These are phyloP conservation scores for Pleurotus sapidus DNA, from an alignment of 768 basidiomycete species.

Conservation along the genomic window DNA sequence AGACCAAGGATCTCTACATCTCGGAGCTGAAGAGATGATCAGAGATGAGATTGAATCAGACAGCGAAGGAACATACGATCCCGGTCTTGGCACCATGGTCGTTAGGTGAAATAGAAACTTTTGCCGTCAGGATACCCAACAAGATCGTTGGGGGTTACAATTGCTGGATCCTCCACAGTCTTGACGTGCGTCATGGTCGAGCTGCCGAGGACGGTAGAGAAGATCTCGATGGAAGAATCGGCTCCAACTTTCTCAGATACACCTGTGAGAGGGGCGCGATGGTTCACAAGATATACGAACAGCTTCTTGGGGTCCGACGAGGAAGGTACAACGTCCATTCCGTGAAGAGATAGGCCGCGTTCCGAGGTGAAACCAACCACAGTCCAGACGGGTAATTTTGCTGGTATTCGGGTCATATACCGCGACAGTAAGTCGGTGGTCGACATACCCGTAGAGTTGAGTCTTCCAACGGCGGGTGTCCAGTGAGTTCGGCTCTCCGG, in stretches of 20 bases:
- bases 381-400: constrained; percentile 28
- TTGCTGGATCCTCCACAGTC: constrained; percentile 50
- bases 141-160: constrained; percentile 70
- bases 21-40: constrained; percentile 11
- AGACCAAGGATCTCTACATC: constrained; percentile 25
- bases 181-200: constrained; percentile 46
- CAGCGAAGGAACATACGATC: constrained; percentile 34
- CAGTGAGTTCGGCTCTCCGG: constrained; percentile 31
- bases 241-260: constrained; percentile 51
- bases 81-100: constrained; percentile 56
- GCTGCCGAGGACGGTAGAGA: constrained; percentile 48
- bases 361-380: constrained; percentile 25
- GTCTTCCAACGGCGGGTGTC: constrained; percentile 30
- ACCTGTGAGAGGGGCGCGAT: constrained; percentile 48
- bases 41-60: not conserved
- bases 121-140: constrained; percentile 63
- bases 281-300: constrained; percentile 62
- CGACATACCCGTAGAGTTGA: constrained; percentile 27
- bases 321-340: constrained; percentile 49
- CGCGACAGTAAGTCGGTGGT: constrained; percentile 41
- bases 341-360: constrained; percentile 40
- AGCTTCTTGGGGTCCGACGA: constrained; percentile 32
- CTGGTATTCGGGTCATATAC: constrained; percentile 35
- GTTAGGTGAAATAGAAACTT: constrained; percentile 70
- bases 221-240: constrained; percentile 70